These are phyloP conservation scores for Erysiphe neolycopersici DNA, from an alignment of 2,329 filamentous ascomycete species.

Conservation along the genomic window DNA sequence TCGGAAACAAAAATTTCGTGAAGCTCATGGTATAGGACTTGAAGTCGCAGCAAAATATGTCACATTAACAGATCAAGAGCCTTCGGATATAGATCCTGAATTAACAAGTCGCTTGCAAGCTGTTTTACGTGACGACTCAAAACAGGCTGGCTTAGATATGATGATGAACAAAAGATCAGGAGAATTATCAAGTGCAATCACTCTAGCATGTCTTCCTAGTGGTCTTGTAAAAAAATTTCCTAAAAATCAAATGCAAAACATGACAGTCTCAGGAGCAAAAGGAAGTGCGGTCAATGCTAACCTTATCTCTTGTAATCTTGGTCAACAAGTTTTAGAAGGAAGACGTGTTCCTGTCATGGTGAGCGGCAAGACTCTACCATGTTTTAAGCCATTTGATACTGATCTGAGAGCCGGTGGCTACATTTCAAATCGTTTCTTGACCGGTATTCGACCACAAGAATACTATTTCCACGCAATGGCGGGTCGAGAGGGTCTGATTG, in stretches of 20 bases:
- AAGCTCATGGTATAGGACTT: constrained; percentile 43
- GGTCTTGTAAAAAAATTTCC: constrained; percentile 82
- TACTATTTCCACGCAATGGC: constrained; percentile 99
- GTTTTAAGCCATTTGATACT: constrained; percentile 79
- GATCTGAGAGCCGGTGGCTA: constrained; percentile 76
- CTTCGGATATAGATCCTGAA: constrained; percentile 37
- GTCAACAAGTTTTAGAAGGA: constrained; percentile 88
- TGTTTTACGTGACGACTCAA: constrained; percentile 69
- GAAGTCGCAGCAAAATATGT: constrained; percentile 73
- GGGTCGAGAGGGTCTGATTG: constrained; percentile 89
- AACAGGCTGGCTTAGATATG: constrained; percentile 73
- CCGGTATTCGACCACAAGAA: constrained; percentile 86
- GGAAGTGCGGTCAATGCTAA: constrained; percentile 84
- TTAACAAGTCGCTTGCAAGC: constrained; percentile 60
- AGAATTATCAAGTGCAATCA: constrained; percentile 52
- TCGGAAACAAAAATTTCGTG: constrained; percentile 39
- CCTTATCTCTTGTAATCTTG: constrained; percentile 89
- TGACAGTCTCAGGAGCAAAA: constrained; percentile 94
- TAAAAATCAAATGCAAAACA: constrained; percentile 94
- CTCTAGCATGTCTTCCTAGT: constrained; percentile 48
- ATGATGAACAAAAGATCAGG: constrained; percentile 49
- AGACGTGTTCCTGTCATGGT: constrained; percentile 91
- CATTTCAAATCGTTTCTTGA: constrained; percentile 89
- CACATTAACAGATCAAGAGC: constrained; percentile 40
- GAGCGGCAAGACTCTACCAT: constrained; percentile 84